Percentiles rank a stretch among this genome's conserved stretches.
These are phyloP conservation scores for Sporisorium reilianum DNA, from an alignment of 1,284 basidiomycete species.

Conservation along the genomic window DNA sequence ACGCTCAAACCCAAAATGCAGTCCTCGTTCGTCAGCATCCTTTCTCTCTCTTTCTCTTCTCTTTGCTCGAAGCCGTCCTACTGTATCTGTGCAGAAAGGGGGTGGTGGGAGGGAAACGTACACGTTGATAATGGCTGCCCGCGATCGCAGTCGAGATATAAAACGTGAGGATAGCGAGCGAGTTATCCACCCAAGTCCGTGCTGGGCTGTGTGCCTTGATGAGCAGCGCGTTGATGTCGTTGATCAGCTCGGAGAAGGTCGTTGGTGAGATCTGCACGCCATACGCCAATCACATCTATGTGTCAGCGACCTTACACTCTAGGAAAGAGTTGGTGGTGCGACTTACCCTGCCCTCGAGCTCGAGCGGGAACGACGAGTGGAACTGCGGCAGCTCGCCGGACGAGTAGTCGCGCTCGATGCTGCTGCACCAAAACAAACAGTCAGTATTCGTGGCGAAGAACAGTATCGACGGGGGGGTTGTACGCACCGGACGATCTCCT, in stretches of 20 bases:
- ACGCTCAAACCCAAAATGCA: too few relatives aligned
- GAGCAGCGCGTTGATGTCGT: constrained; percentile 57
- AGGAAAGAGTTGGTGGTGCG: neutral
- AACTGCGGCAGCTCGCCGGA: constrained; percentile 83
- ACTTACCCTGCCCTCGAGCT: constrained; percentile 81
- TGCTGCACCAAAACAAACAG: neutral
- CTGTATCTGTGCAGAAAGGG: neutral
- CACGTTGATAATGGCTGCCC: constrained; percentile 81
- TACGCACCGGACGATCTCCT: constrained; percentile 77
- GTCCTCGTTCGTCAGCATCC: neutral
- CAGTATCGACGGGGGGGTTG: too few relatives aligned
- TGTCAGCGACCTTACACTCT: neutral
- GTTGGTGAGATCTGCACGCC: constrained; percentile 43
- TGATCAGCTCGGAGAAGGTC: constrained; percentile 50
- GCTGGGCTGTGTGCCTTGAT: constrained; percentile 44
- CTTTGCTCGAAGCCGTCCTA: too few relatives aligned
- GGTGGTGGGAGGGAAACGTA: constrained; percentile 70
- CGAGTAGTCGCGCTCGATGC: constrained; percentile 84
- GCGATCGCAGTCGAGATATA: constrained; percentile 73
- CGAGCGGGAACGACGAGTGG: constrained; percentile 81
- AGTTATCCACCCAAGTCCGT: constrained; percentile 52
- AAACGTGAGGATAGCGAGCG: constrained; percentile 45
- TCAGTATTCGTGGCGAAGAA: neutral
- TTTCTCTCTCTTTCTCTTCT: too few relatives aligned
- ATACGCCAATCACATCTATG: neutral